A percentile compares a stretch with the other conserved stretches of the same genome.
phyloP scores from a whole-genome alignment of 1,139 yeast species.

The Debaryomyces subglobosus region DNA sequence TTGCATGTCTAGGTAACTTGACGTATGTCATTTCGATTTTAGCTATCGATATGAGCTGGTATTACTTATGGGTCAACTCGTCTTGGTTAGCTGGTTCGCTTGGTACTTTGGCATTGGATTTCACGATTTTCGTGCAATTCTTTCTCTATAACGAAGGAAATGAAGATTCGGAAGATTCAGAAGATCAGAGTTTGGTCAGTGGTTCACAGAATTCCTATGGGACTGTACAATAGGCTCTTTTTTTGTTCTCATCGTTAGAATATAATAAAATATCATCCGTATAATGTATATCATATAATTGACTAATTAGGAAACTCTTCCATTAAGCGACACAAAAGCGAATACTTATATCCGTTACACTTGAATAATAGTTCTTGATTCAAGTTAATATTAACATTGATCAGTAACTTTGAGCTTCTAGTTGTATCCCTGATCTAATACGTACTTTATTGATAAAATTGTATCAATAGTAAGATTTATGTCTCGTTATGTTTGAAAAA shows the following conservation, averaged over 20 bases:
- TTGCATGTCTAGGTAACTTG: conserved; percentile 90
- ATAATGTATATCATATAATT: background rate
- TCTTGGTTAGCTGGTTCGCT: conserved; percentile 93
- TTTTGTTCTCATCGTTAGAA: background rate
- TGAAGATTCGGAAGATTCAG: conserved; percentile 12
- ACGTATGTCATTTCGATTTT: conserved; percentile 87
- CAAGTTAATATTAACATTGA: background rate
- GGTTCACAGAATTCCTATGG: conserved; percentile 8
- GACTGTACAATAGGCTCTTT: conserved; percentile 4
- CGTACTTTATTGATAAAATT: background rate
- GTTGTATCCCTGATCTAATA: background rate
- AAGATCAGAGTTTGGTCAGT: conserved; percentile 7
- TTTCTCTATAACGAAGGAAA: conserved; percentile 64
- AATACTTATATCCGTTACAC: background rate
- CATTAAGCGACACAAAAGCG: conserved; percentile 1
- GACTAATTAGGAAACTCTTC: conserved; percentile 1
- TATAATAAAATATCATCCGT: background rate
- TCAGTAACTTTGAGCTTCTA: background rate
- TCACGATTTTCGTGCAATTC: conserved; percentile 83
- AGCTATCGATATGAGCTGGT: conserved; percentile 69
- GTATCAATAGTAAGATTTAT: background rate
- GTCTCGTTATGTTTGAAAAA: background rate
- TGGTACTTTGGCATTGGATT: conserved; percentile 85
- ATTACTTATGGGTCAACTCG: conserved; percentile 76
- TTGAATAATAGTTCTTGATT: background rate